phyloP scores from a whole-genome alignment of 192 early-diverging fungal species.

The Thamnidium elegans region DNA sequence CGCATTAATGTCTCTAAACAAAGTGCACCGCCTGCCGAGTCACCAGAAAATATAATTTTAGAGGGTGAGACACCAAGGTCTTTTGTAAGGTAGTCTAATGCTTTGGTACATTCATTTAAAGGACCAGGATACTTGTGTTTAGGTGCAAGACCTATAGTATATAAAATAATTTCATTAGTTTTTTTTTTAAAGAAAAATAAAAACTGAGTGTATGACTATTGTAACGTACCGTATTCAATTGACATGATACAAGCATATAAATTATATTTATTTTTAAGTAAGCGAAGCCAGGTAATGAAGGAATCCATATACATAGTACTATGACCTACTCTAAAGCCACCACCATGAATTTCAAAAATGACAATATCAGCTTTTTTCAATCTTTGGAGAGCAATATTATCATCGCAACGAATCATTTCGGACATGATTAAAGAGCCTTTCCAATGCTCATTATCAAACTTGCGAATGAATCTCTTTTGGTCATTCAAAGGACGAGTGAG shows the following conservation, averaged over 20 bases:
- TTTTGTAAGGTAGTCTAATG: conserved; percentile 22
- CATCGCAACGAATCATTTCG: conserved; percentile 11
- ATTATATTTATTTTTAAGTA: conserved; percentile 26
- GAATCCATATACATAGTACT: conserved; percentile 35
- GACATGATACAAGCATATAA: conserved; percentile 33
- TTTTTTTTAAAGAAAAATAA: background rate
- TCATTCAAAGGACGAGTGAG: conserved; percentile 22
- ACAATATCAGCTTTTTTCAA: conserved; percentile 26
- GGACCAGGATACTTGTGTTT: conserved; percentile 30
- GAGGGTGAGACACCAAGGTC: conserved; percentile 17
- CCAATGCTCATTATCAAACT: conserved; percentile 23
- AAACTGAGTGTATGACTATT: background rate
- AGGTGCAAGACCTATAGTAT: conserved; percentile 19
- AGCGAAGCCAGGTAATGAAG: conserved; percentile 24
- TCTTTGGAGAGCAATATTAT: conserved; percentile 15
- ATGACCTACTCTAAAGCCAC: conserved; percentile 32
- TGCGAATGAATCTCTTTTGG: conserved; percentile 15
- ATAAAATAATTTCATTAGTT: background rate
- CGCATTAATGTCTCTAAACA: conserved; percentile 26
- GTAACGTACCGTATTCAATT: conserved; percentile 27
- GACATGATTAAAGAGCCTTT: conserved; percentile 27
- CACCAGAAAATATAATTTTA: conserved; percentile 35
- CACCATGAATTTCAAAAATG: conserved; percentile 35
- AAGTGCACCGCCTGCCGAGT: conserved; percentile 33
- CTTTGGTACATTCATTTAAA: conserved; percentile 11